Base-by-base conservation (phyloP, 306 rosid species). In the Hippophae rhamnoides region DNA sequence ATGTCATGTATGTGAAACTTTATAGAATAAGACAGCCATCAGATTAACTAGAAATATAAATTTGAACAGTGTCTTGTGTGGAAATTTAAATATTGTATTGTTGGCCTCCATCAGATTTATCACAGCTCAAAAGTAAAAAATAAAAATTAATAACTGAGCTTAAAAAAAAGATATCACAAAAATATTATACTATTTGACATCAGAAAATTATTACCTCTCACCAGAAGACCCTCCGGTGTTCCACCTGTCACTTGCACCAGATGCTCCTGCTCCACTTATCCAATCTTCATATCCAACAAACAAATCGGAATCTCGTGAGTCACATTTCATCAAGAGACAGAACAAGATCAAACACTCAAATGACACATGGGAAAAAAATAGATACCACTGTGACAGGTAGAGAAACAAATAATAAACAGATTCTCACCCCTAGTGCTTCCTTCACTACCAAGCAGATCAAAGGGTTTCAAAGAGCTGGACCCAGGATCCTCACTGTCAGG, bases 381-480 rank as follows among this genome's bases (percentile, higher is more conserved):
- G 14, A 49, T 49, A 14, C n/a, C n/a, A 49, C 53, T 12, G 53
- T 23, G 14, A 49, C 12, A n/a, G 7, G 7, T 49, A 49, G 7
- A 11, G 55, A 47, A 31, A 31, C 38, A 31, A 31, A 49, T n/a
- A 31, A 38, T 57, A 3, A 67, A 68, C 52, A 64, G 59, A 64
- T 63, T 64, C 80, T 40, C 54, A 93, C 99, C 99, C 76, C 73
- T 77, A 57, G 98, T 66, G 69, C 77, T 41, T 56, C 82, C 87
- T 68, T 80, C 96, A 50, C 76, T 67, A 49, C 87, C 93, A 69
- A 82, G 75, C 52, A 85, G 68, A 76, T 77, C 90, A 70, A 88
- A 92, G 38, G 89, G 86, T 70, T 86, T 84, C 10, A 74, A 57
- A 53, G 89, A 75, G 77, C 71, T 71, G 18, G 88, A 74, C 62